Conservation (phyloP, 306 rosid genomes). For the Quercus cerris region DNA sequence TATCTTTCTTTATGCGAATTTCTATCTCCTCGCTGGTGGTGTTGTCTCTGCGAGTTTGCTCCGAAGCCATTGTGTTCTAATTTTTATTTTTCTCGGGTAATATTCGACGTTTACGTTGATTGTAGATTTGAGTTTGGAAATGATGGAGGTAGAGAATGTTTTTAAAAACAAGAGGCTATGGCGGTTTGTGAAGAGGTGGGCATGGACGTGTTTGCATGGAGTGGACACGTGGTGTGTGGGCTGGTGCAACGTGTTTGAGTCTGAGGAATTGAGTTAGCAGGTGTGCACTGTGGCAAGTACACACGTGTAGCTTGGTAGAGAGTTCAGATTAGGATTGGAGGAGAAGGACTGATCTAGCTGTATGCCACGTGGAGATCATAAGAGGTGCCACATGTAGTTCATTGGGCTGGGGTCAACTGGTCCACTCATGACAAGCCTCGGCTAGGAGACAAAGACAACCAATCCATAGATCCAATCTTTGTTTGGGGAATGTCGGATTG, state of each 20-base stretch:
- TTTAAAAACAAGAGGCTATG: conserved; percentile 25
- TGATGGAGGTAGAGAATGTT: background rate
- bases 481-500: too few species aligned
- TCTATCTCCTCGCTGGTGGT: conserved; percentile 47
- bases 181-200: conserved; percentile 31
- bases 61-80: conserved; percentile 48
- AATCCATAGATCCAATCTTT: too few species aligned
- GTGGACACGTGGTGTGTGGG: conserved; percentile 35
- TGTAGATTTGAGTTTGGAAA: background rate
- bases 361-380: conserved; percentile 21
- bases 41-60: conserved; percentile 48
- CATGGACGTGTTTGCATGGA: conserved; percentile 42
- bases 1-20: conserved; percentile 32
- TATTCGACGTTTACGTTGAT: background rate
- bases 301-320: conserved; percentile 8
- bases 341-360: background rate
- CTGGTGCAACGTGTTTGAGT: conserved; percentile 37
- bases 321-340: background rate
- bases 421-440: too few species aligned
- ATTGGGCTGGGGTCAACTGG: background rate
- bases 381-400: background rate
- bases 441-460: too few species aligned
- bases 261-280: conserved; percentile 24
- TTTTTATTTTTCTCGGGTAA: too few species aligned
- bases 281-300: background rate